Evolutionary conservation across 2,329 filamentous ascomycete genomes (phyloP), one percentile per base, ranked within the genome.

Genomic region (Raffaelea albimanens): DNA sequence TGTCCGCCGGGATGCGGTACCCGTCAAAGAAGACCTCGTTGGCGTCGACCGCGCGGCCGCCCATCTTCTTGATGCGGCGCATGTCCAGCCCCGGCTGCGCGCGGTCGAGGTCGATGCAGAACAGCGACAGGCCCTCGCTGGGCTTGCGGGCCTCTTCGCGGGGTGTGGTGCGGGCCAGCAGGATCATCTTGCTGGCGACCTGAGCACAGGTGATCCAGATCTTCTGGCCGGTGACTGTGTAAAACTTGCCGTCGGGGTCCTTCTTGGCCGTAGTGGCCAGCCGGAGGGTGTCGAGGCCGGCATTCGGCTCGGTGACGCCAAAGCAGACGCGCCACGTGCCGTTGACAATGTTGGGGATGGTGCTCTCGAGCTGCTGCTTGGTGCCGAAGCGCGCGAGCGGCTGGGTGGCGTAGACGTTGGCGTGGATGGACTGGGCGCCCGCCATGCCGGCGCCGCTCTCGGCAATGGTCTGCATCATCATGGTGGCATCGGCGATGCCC

Each of bases 161-260:
- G 16, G 21, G 16, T 10, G 21, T 39, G 0, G 87, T 94, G 1
- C 87, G 77, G 0, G 86, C 86, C 0, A 95, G 73, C 0, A 94
- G 71, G 4, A 94, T 82, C 87, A 94, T 94, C 57, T 87, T 87
- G 4, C 75, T 73, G 0, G 87, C 87, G 1, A 91, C 83, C 60
- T 94, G 86, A 0, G 87, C 87, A 46, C 80, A 90, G 0, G 86
- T 87, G 47, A 93, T 94, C 87, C 87, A 94, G 47, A 91, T 90
- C 67, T 94, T 94, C 60, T 91, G 85, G 0, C 87, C 87, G 0
- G 78, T 78, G 11, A 94, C 72, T 1, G 66, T 69, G 60, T 90
- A 94, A 4, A 69, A 72, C 25, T n/a, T n/a, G 1, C 13, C 43
- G 19, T 79, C 75, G 3, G 52, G 47, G 34, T 62, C 57, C 54